Percentiles rank a stretch among this genome's conserved stretches.
Conservation (phyloP, 129 eudicot species). For the Tagetes patula region DNA sequence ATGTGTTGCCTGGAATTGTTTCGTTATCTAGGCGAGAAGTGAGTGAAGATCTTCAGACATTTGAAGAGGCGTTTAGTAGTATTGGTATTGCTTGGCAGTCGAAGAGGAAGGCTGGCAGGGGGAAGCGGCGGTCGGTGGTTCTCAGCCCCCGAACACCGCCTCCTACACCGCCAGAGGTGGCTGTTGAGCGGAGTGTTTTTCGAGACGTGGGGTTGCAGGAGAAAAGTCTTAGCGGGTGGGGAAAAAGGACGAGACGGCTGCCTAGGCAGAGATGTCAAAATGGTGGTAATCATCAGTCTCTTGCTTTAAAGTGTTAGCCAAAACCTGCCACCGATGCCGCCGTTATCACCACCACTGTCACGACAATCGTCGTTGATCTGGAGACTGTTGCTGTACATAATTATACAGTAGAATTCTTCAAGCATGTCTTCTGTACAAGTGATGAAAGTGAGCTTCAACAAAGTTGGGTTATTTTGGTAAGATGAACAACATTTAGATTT, state of each 20-base stretch:
- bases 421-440: slow-evolving; percentile 12
- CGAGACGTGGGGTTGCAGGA: slow-evolving; percentile 40
- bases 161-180: slow-evolving; percentile 10
- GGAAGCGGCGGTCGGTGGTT: slow-evolving; percentile 42
- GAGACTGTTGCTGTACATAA: slow-evolving; percentile 34
- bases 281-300: slow-evolving; percentile 32
- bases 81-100: slow-evolving; percentile 55
- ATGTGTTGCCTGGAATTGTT: slow-evolving; percentile 65
- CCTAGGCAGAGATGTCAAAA: slow-evolving; percentile 63
- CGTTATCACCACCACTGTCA: neutral
- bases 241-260: slow-evolving; percentile 73
- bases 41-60: slow-evolving; percentile 60
- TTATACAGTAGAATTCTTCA: slow-evolving; percentile 26
- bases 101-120: slow-evolving; percentile 38
- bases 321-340: neutral
- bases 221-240: slow-evolving; percentile 68
- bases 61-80: slow-evolving; percentile 57
- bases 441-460: slow-evolving; percentile 26
- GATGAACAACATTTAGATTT: slow-evolving; percentile 4
- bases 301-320: slow-evolving; percentile 47
- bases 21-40: slow-evolving; percentile 54
- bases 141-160: slow-evolving; percentile 8
- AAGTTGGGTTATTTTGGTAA: slow-evolving; percentile 19
- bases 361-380: neutral
- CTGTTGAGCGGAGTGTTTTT: slow-evolving; percentile 33